Evolutionary conservation across 148 eudicot genomes (phyloP).

Genomic region (Rhododendron griersonianum): DNA sequence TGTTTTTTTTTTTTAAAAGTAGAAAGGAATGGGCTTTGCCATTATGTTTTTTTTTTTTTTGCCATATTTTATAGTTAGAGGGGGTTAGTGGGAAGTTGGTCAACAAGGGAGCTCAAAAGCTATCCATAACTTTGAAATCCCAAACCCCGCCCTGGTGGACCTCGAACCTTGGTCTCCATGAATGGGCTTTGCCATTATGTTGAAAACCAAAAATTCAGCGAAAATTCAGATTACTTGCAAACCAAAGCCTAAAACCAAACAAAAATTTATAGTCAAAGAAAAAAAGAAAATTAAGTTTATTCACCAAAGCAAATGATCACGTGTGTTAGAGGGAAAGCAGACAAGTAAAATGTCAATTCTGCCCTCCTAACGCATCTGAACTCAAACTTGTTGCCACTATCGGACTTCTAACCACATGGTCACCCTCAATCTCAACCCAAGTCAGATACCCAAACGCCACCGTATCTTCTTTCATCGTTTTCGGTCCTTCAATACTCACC

Average conservation of each 20-base stretch:
- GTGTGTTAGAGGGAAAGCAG: background rate
- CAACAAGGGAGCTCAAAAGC: too few species aligned
- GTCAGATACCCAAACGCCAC: constrained; percentile 29
- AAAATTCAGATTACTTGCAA: background rate
- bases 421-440: constrained; percentile 32
- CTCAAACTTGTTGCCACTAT: constrained; percentile 28
- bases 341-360: background rate
- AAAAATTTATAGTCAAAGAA: background rate
- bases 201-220: background rate
- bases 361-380: background rate
- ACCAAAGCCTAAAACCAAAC: background rate
- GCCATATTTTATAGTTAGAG: too few species aligned
- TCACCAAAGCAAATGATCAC: background rate
- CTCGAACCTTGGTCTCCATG: too few species aligned
- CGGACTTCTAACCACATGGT: constrained; percentile 48
- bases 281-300: background rate
- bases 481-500: constrained; percentile 24
- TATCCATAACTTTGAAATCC: too few species aligned
- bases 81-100: too few species aligned
- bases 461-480: constrained; percentile 5
- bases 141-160: too few species aligned
- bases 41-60: too few species aligned
- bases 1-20: too few species aligned
- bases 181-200: background rate
- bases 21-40: too few species aligned